Evolutionary conservation across 108 stramenopile species (phyloP).

Genomic region (Phaeodactylum tricornutum): DNA sequence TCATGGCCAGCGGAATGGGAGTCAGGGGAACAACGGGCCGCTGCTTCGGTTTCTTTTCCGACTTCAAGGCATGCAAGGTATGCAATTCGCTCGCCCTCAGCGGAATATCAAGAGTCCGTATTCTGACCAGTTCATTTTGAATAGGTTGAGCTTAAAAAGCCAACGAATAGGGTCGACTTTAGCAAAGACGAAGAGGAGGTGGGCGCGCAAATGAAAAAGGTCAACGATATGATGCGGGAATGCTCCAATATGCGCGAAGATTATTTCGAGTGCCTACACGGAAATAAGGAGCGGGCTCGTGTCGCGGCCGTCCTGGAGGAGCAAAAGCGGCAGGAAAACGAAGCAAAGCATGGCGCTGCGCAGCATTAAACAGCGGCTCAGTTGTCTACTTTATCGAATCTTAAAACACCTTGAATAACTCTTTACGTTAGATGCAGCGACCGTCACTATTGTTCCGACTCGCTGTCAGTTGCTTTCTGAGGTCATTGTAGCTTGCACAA

Average conservation of each 20-base stretch:
- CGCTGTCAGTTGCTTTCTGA: conserved; percentile 7
- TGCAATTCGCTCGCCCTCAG: no score
- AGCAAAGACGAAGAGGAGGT: no score
- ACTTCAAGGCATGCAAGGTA: conserved; percentile 70
- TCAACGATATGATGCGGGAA: not conserved
- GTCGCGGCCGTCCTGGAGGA: conserved; percentile 46
- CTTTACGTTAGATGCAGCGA: not conserved
- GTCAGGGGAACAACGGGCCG: conserved; percentile 59
- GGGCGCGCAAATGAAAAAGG: no score
- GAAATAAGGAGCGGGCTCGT: conserved; percentile 61
- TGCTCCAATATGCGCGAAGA: conserved; percentile 50
- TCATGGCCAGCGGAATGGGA: conserved; percentile 73
- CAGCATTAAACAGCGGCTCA: not conserved
- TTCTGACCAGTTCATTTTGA: no score
- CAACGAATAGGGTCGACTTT: no score
- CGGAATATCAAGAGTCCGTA: no score
- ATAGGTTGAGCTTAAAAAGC: no score
- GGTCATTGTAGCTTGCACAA: conserved; percentile 20
- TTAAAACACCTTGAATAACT: not conserved
- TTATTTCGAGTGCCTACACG: conserved; percentile 87
- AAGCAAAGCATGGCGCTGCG: not conserved
- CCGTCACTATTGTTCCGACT: not conserved
- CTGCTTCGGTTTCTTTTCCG: conserved; percentile 78
- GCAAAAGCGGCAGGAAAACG: conserved; percentile 32
- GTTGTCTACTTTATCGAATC: not conserved